A percentile compares a stretch with the other conserved stretches of the same genome.
phyloP scores from a whole-genome alignment of 371 early-diverging fungal genomes.

The Conidiobolus incongruus region DNA sequence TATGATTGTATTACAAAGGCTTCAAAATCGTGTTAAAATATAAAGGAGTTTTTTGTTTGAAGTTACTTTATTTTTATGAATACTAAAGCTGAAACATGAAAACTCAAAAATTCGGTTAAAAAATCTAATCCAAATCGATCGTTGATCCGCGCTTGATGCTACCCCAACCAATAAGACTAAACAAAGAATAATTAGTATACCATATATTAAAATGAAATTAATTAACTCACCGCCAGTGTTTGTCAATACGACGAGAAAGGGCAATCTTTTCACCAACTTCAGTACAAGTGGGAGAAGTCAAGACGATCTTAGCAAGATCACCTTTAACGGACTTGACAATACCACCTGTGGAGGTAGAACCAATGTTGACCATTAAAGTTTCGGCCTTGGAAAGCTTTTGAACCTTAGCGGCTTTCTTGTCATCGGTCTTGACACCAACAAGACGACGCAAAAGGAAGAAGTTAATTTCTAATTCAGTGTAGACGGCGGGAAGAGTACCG shows the following conservation, averaged over 20 bases:
- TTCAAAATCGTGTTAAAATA: no score
- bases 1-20: no score
- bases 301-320: slow-evolving; percentile 81
- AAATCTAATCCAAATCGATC: slow-evolving; percentile 28
- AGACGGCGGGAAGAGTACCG: slow-evolving; percentile 91
- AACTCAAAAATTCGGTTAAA: no score
- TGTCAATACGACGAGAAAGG: slow-evolving; percentile 91
- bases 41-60: no score
- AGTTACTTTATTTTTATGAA: no score
- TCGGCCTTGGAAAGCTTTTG: slow-evolving; percentile 87
- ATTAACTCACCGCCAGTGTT: slow-evolving; percentile 87
- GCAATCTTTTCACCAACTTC: slow-evolving; percentile 97
- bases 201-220: slow-evolving; percentile 1
- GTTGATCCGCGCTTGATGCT: slow-evolving; percentile 74
- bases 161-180: slow-evolving; percentile 89
- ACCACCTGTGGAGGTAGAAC: slow-evolving; percentile 96
- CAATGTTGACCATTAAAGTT: slow-evolving; percentile 95
- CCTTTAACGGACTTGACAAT: slow-evolving; percentile 84
- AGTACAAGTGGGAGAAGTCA: slow-evolving; percentile 94
- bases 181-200: slow-evolving; percentile 3
- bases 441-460: slow-evolving; percentile 94
- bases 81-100: no score
- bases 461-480: slow-evolving; percentile 87
- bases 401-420: slow-evolving; percentile 90
- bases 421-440: slow-evolving; percentile 88